Conservation (phyloP, 1,139 yeast species). For the Candida albicans region DNA sequence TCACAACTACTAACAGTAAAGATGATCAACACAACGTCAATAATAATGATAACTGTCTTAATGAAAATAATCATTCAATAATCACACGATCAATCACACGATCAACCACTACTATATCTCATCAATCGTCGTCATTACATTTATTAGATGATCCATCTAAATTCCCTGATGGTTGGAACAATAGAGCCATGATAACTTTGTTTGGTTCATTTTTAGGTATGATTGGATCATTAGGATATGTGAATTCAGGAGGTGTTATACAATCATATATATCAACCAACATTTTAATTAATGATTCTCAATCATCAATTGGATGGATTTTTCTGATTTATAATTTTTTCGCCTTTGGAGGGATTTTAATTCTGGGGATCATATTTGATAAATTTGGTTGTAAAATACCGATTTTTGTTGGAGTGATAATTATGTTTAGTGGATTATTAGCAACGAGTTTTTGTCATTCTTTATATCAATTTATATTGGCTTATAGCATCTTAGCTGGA, state of each 20-base stretch:
- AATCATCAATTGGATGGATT: slow-evolving; percentile 34
- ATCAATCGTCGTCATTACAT: slow-evolving; percentile 2
- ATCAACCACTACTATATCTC: background rate
- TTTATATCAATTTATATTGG: slow-evolving; percentile 27
- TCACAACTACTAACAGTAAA: too few relatives aligned
- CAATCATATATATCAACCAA: slow-evolving; percentile 24
- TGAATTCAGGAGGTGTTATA: slow-evolving; percentile 30
- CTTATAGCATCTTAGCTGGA: slow-evolving; percentile 27
- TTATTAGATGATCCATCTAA: slow-evolving; percentile 19
- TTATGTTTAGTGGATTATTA: slow-evolving; percentile 25
- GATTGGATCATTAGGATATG: slow-evolving; percentile 27
- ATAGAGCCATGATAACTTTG: slow-evolving; percentile 20
- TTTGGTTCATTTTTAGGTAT: slow-evolving; percentile 28
- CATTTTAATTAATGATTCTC: slow-evolving; percentile 18
- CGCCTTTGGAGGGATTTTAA: slow-evolving; percentile 26
- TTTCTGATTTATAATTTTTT: slow-evolving; percentile 32
- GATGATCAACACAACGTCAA: background rate
- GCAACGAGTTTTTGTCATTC: slow-evolving; percentile 21
- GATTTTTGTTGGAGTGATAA: slow-evolving; percentile 17
- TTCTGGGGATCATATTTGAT: slow-evolving; percentile 34
- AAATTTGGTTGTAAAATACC: slow-evolving; percentile 24
- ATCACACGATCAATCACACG: background rate
- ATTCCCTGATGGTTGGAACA: slow-evolving; percentile 28
- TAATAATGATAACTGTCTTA: background rate
- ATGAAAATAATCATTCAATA: background rate